Evolutionary conservation across 1,284 basidiomycete genomes (phyloP).

Genomic region (Cerioporus squamosus): DNA sequence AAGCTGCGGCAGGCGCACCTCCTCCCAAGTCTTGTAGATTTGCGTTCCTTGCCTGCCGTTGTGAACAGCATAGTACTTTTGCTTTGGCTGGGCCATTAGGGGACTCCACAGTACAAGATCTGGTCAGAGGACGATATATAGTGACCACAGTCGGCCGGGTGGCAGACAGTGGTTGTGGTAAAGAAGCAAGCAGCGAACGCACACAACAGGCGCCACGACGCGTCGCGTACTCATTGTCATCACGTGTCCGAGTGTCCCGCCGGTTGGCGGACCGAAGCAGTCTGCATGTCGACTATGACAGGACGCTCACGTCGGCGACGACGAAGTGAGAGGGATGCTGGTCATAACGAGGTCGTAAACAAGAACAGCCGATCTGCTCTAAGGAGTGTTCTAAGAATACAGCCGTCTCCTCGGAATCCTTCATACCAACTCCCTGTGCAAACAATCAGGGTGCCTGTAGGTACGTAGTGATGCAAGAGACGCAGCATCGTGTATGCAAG

Average conservation of each 20-base stretch:
- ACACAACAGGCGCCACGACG: no score
- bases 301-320: no score
- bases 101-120: no score
- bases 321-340: not conserved
- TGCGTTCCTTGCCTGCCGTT: slow-evolving; percentile 55
- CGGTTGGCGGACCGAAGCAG: no score
- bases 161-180: not conserved
- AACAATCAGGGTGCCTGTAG: not conserved
- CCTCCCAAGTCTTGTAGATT: slow-evolving; percentile 59
- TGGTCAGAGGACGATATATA: no score
- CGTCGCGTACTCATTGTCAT: not conserved
- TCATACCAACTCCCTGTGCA: not conserved
- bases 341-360: not conserved
- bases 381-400: not conserved
- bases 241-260: not conserved
- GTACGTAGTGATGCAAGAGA: not conserved
- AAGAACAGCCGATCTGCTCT: not conserved
- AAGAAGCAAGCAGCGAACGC: not conserved
- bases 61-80: slow-evolving; percentile 62
- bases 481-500: not conserved
- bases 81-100: slow-evolving; percentile 5
- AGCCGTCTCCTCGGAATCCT: not conserved
- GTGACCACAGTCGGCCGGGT: not conserved
- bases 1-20: slow-evolving; percentile 39
- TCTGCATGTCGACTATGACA: no score